Evolutionary conservation across 805 yeast species (phyloP).

Genomic region (Metschnikowia noctiluminum): DNA sequence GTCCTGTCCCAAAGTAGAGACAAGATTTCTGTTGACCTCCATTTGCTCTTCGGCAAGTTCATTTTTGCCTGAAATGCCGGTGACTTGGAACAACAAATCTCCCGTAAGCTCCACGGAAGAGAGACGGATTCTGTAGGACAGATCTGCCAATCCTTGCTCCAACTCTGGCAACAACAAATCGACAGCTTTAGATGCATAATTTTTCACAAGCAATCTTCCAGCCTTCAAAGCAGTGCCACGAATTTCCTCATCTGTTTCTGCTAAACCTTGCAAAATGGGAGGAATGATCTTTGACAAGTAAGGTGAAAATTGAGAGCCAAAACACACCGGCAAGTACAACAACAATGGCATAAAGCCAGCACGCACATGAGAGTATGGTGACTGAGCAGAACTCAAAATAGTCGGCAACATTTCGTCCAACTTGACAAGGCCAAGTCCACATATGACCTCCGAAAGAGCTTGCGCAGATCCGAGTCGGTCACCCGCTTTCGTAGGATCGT

Average conservation of each 20-base stretch:
- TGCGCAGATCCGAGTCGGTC: constrained; percentile 97
- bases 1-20: constrained; percentile 79
- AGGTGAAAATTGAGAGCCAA: constrained; percentile 88
- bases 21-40: constrained; percentile 55
- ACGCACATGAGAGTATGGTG: constrained; percentile 67
- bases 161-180: constrained; percentile 92
- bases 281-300: constrained; percentile 83
- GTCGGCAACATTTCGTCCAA: constrained; percentile 86
- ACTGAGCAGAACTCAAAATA: constrained; percentile 67
- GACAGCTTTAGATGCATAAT: constrained; percentile 88
- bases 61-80: constrained; percentile 80
- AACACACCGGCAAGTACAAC: constrained; percentile 88
- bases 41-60: constrained; percentile 59
- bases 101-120: constrained; percentile 95
- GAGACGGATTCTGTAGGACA: constrained; percentile 80
- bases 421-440: constrained; percentile 84
- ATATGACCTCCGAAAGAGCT: constrained; percentile 89
- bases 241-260: constrained; percentile 82
- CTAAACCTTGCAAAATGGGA: constrained; percentile 87
- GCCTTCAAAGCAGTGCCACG: constrained; percentile 89
- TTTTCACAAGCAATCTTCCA: constrained; percentile 86
- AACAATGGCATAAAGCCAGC: constrained; percentile 91
- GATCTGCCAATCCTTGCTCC: constrained; percentile 82
- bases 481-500: constrained; percentile 76
- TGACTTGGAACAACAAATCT: constrained; percentile 87